Evolutionary conservation across 192 early-diverging fungal species (phyloP), one percentile per base, ranked within the genome.

Genomic region (Mortierella hygrophila): DNA sequence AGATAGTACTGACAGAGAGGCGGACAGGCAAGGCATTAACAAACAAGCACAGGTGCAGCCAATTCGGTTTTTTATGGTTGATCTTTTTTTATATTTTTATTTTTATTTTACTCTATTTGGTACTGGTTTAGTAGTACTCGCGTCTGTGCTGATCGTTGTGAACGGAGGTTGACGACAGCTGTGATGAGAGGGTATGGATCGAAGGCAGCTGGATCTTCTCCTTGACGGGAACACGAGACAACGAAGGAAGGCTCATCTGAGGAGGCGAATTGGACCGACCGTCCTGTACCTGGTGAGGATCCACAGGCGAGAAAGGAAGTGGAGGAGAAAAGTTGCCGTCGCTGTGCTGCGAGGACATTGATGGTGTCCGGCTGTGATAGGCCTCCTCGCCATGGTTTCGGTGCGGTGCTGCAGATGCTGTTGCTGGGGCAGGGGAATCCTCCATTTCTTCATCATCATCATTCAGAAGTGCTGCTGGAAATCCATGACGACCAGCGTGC

Each of bases 401-500:
- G 60, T 4, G 60, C 3, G 49, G 16, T 52, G 49, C 26, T 57
- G 42, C 63, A 20, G 37, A 32, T 68, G n/a, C 40, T 2, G 47
- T 26, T 38, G 46, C 44, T 46, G 32, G 23, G 29, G 46, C 26
- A 32, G 78, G 71, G 13, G 75, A 35, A 9, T 72, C 46, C 47
- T 82, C 81, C 81, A 82, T 82, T 38, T 82, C 81, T 41, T 82
- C 76, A 26, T 78, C 82, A 26, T 78, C 82, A 37, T 78, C 82
- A 35, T 78, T 83, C 72, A 78, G 32, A 40, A 44, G 55, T 18
- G 70, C 57, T 35, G 81, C 18, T 13, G 81, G 72, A 29, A 83
- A 75, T 72, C 77, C 76, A 46, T 74, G 72, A 71, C 72, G 77
- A 60, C 75, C 75, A 73, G 82, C 82, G 42, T 74, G 57, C 54